phyloP scores from a whole-genome alignment of 2,329 filamentous ascomycete species.

The Fusarium sp. region DNA sequence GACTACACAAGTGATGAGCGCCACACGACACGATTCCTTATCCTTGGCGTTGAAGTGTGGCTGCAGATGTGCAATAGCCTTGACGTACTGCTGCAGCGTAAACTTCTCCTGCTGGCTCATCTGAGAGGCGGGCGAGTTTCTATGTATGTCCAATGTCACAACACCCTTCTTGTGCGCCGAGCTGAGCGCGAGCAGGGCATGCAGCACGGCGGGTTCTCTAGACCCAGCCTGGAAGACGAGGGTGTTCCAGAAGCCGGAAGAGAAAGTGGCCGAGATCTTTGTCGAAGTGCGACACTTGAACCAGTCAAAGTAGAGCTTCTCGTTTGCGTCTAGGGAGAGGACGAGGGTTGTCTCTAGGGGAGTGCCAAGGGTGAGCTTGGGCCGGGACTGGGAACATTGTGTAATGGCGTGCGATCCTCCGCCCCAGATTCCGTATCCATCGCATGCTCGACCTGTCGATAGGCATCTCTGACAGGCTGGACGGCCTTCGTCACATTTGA shows the following conservation, averaged over 20 bases:
- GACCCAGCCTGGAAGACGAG: conserved; percentile 50
- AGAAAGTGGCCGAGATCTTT: conserved; percentile 51
- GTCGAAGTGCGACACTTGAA: conserved; percentile 49
- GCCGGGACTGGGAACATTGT: neutral
- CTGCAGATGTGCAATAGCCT: conserved; percentile 50
- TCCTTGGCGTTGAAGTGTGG: conserved; percentile 43
- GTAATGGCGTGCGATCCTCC: conserved; percentile 18
- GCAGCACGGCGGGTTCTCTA: conserved; percentile 51
- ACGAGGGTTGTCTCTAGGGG: conserved; percentile 3
- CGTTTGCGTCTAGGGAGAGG: conserved; percentile 1
- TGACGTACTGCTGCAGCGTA: conserved; percentile 48
- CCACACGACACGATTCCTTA: conserved; percentile 47
- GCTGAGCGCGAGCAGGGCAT: conserved; percentile 52
- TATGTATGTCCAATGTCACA: neutral
- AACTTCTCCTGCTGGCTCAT: conserved; percentile 33
- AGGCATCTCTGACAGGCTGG: conserved; percentile 30
- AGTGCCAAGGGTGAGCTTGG: neutral
- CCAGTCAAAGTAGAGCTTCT: conserved; percentile 35
- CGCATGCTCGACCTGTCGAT: conserved; percentile 29
- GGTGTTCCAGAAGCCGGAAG: conserved; percentile 50
- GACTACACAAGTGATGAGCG: conserved; percentile 45
- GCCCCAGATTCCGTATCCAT: conserved; percentile 36
- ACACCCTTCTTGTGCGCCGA: conserved; percentile 44
- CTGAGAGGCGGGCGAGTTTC: neutral
- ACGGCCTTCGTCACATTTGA: conserved; percentile 31